Base-by-base conservation (phyloP, 2,329 filamentous ascomycete species). In the Nakataea oryzae region DNA sequence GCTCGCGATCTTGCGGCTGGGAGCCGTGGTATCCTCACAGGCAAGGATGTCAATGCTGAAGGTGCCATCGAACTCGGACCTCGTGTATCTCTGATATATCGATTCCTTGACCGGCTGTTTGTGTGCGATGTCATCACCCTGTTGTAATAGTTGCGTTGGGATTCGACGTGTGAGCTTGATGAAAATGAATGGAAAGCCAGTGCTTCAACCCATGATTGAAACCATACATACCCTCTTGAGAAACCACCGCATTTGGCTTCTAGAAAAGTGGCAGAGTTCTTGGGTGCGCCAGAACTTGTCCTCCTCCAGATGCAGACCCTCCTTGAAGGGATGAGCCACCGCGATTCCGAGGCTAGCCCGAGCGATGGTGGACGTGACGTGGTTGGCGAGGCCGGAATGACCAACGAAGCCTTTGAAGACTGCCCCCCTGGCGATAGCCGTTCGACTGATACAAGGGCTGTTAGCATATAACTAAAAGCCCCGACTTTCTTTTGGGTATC, bases 381-480 rank as follows among this genome's bases (percentile, higher is more conserved):
- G 12, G 5, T 67, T 54, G 0, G 26, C 12, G 9, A 65, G 21
- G 1, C 27, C 34, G 0, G 60, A 24, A 3, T 41, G 30, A 0
- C 61, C 57, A 6, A 63, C 9, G 1, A 62, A 57, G 57, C 24
- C 62, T 0, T 68, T 62, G 8, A 68, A 61, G 3, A 69, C 66
- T 1, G 65, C 67, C 0, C 67, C 67, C 2, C 67, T 64, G 27
- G 58, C 65, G 13, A 70, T 68, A 0, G 68, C 66, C 1, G 65
- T 66, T 64, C 67, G 68, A 0, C 67, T 69, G n/a, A n/a, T 24
- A 3, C 24, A 26, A 28, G n/a, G 28, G 41, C n/a, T n/a, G 7
- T 29, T 24, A 59, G 56, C 21, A 29, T 17, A 2, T 24, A 29
- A 29, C 13, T 6, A n/a, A 41, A 24, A 29, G 9, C 7, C 9